These are phyloP conservation scores for Neurospora africana DNA, from an alignment of 495 filamentous ascomycete species.

Conservation along the genomic window DNA sequence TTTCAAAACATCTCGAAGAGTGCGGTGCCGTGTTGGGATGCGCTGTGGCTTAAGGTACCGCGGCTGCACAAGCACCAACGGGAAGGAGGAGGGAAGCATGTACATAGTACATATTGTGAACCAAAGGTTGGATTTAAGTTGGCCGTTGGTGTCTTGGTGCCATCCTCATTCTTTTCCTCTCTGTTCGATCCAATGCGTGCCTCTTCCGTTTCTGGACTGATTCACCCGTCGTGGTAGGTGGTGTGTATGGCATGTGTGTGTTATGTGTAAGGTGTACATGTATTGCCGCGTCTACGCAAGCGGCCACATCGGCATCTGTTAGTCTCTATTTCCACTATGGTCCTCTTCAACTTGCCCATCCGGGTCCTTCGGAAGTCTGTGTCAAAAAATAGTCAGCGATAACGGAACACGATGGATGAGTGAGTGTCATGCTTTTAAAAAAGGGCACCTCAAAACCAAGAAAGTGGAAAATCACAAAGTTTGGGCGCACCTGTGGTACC, in stretches of 20 bases:
- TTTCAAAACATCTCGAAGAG: neutral
- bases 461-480: neutral
- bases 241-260: neutral
- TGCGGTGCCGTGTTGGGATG: neutral
- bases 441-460: neutral
- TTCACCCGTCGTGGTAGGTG: neutral
- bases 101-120: neutral
- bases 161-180: neutral
- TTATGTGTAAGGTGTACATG: neutral
- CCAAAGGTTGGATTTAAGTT: neutral
- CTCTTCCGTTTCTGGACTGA: neutral
- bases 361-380: neutral
- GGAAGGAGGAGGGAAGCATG: neutral
- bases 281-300: neutral
- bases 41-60: neutral
- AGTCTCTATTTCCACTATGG: neutral
- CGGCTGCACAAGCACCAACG: neutral
- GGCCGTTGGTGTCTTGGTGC: neutral
- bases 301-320: neutral
- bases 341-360: neutral
- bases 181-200: neutral
- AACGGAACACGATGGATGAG: neutral
- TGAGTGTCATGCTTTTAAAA: neutral
- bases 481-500: neutral
- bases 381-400: neutral